Evolutionary conservation across 495 filamentous ascomycete genomes (phyloP).

Genomic region (Tuber microsphaerosporum): DNA sequence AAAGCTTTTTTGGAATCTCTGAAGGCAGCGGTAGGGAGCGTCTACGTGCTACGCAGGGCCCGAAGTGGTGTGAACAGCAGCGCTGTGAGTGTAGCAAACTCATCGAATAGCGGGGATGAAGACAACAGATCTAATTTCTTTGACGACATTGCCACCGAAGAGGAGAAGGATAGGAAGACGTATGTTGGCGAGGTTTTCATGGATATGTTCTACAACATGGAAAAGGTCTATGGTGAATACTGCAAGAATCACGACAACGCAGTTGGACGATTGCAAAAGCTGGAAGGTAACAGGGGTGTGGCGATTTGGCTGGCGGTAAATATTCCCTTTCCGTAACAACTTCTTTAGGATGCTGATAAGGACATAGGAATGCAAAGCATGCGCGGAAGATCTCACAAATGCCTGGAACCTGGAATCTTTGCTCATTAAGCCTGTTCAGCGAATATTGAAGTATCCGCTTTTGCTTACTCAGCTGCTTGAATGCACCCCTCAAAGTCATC

Average conservation of each 20-base stretch:
- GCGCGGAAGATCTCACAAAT: conserved; percentile 76
- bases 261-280: conserved; percentile 63
- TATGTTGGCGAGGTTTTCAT: conserved; percentile 72
- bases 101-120: conserved; percentile 36
- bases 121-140: conserved; percentile 30
- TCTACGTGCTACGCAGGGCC: conserved; percentile 51
- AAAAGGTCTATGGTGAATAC: conserved; percentile 76
- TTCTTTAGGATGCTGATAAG: conserved; percentile 16
- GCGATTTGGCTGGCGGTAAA: conserved; percentile 66
- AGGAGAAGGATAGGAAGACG: conserved; percentile 69
- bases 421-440: conserved; percentile 89
- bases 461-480: conserved; percentile 70
- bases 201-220: conserved; percentile 65
- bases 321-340: not conserved
- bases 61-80: conserved; percentile 43
- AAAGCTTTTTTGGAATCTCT: conserved; percentile 67
- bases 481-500: conserved; percentile 70
- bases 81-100: conserved; percentile 42
- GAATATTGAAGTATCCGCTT: conserved; percentile 84
- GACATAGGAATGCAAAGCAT: conserved; percentile 68
- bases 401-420: conserved; percentile 93
- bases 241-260: conserved; percentile 80
- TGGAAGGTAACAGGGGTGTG: conserved; percentile 68
- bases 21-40: conserved; percentile 63
- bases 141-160: conserved; percentile 48